Base-by-base conservation (phyloP, 306 rosid genomes). In the Trichosanthes cucumerina region DNA sequence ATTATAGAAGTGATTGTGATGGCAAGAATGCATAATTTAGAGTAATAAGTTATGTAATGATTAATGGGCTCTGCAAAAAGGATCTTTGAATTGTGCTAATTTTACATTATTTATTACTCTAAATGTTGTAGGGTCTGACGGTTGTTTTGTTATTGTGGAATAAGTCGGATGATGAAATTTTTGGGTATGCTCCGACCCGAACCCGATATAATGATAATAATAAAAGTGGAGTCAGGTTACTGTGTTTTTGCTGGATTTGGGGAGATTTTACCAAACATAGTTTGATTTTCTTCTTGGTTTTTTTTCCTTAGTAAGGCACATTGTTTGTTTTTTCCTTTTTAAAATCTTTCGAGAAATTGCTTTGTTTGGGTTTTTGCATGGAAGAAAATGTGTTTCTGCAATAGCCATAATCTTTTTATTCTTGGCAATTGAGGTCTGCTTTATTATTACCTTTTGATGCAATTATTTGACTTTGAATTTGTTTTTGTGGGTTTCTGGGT, bases 11-110 rank as follows among this genome's bases (percentile, higher is more conserved):
- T 70, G 56, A 14, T 44, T 43, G 11, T 70, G 76, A 23, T 70
- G 54, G 74, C 50, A 23, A 24, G 36, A 70, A 70, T 70, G 76
- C 54, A 70, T 70, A 14, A 70, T 70, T 70, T 70, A 70, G 9
- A 70, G 54, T 43, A 23, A 23, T 70, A 70, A 70, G 56, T 70
- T 70, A 70, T 70, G 53, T 70, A 23, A 13, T 43, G 54, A 70
- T 43, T 43, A 13, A 11, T 70, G 54, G n/a, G 76, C 76, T 18
- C 47, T 43, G 19, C 56, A 60, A 4, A 43, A n/a, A 69, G 1
- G 53, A 23, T 41, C 2, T 12, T 1, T 23, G 24, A 5, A n/a
- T 62, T 65, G 19, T 64, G 71, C 46, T 18, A 18, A 64, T 64
- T 34, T 18, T 64, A 23, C 46, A 64, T 64, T 64, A 18, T 64